Conservation (phyloP, 2,329 filamentous ascomycete genomes). For the Stylonectria norvegica region DNA sequence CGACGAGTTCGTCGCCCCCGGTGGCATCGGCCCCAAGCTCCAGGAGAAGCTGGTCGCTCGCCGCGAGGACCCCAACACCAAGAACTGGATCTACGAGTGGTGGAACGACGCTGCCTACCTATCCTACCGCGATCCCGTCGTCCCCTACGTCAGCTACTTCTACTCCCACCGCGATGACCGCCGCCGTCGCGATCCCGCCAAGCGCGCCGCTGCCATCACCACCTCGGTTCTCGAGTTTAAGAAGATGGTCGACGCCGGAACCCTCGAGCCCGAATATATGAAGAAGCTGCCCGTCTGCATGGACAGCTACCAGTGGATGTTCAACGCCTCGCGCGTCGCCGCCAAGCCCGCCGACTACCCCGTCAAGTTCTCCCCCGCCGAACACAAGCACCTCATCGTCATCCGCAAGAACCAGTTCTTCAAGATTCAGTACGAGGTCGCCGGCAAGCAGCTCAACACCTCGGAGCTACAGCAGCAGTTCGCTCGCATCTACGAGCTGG, state of each 20-base stretch:
- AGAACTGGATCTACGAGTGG: slow-evolving; percentile 97
- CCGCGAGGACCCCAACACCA: slow-evolving; percentile 72
- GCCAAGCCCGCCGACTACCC: slow-evolving; percentile 78
- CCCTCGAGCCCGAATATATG: slow-evolving; percentile 97
- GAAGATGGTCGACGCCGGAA: slow-evolving; percentile 77
- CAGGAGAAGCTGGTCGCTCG: slow-evolving; percentile 83
- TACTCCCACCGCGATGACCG: slow-evolving; percentile 97
- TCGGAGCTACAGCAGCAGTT: slow-evolving; percentile 90
- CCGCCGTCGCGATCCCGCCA: slow-evolving; percentile 79
- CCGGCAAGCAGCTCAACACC: slow-evolving; percentile 81
- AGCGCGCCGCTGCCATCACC: slow-evolving; percentile 87
- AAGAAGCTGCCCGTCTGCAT: slow-evolving; percentile 96
- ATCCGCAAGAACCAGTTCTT: slow-evolving; percentile 97
- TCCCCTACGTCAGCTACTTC: slow-evolving; percentile 99
- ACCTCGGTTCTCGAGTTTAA: slow-evolving; percentile 90
- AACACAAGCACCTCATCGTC: slow-evolving; percentile 84
- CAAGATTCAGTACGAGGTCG: slow-evolving; percentile 79
- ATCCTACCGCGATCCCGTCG: slow-evolving; percentile 87
- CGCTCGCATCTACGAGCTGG: slow-evolving; percentile 74
- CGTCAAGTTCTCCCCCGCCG: slow-evolving; percentile 69
- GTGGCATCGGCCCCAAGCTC: slow-evolving; percentile 74
- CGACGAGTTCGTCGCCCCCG: slow-evolving; percentile 83
- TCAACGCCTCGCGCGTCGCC: slow-evolving; percentile 86
- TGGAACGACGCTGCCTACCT: slow-evolving; percentile 97
- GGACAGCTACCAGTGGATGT: slow-evolving; percentile 99